These are phyloP conservation scores for Penicillium digitatum DNA, from an alignment of 2,329 filamentous ascomycete species.

Conservation along the genomic window DNA sequence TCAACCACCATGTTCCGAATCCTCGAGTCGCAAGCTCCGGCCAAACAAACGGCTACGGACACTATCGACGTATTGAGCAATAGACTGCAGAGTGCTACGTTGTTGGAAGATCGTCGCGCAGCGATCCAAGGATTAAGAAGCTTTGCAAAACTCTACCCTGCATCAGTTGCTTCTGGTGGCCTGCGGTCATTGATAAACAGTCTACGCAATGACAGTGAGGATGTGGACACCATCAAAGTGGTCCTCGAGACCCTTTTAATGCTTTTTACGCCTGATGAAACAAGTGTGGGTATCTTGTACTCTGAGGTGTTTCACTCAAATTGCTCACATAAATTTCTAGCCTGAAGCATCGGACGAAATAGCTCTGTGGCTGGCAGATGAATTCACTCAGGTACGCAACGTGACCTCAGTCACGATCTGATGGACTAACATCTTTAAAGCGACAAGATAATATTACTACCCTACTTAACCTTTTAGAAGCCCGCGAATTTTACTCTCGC, in stretches of 20 bases:
- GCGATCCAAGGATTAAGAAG: conserved; percentile 90
- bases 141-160: conserved; percentile 94
- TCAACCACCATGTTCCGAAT: conserved; percentile 51
- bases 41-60: conserved; percentile 92
- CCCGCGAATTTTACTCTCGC: conserved; percentile 81
- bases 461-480: conserved; percentile 83
- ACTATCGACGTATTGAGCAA: conserved; percentile 88
- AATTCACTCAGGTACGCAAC: conserved; percentile 76
- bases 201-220: conserved; percentile 80
- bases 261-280: conserved; percentile 71
- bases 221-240: conserved; percentile 93
- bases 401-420: conserved; percentile 8
- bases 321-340: conserved; percentile 46
- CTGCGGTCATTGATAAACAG: conserved; percentile 81
- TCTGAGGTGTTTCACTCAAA: not conserved
- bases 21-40: conserved; percentile 70
- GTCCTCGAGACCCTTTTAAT: conserved; percentile 92
- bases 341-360: conserved; percentile 95
- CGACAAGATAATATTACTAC: conserved; percentile 94
- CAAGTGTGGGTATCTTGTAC: conserved; percentile 48
- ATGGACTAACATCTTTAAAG: conserved; percentile 53
- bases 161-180: conserved; percentile 91
- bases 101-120: conserved; percentile 89
- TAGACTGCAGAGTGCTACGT: conserved; percentile 79
- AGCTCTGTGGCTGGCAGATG: conserved; percentile 90